phyloP scores from a whole-genome alignment of 1,139 yeast species.

The Yamadazyma kanchanaburiensis region DNA sequence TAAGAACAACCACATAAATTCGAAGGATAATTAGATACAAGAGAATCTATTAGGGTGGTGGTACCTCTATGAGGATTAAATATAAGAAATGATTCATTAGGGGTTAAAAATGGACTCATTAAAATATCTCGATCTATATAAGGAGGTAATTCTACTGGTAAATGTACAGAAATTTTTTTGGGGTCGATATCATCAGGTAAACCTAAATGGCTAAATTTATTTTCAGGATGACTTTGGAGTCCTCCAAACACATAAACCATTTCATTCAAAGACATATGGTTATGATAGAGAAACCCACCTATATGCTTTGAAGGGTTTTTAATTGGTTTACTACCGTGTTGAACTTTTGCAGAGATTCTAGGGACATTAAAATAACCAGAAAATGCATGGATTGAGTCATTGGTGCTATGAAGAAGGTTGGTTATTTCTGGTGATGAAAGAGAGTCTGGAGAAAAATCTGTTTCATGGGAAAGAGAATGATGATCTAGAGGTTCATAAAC shows the following conservation, averaged over 20 bases:
- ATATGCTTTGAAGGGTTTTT: slow-evolving; percentile 9
- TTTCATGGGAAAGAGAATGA: background rate
- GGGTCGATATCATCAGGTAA: slow-evolving; percentile 31
- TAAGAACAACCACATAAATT: slow-evolving; percentile 27
- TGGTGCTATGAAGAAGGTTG: slow-evolving; percentile 10
- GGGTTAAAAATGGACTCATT: slow-evolving; percentile 32
- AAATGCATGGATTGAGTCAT: slow-evolving; percentile 20
- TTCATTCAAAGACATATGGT: slow-evolving; percentile 31
- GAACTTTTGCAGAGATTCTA: slow-evolving; percentile 22
- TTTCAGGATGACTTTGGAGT: slow-evolving; percentile 16
- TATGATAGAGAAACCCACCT: slow-evolving; percentile 32
- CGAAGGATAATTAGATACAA: slow-evolving; percentile 21
- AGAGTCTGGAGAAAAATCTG: slow-evolving; percentile 3
- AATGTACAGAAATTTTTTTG: slow-evolving; percentile 31
- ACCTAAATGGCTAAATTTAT: slow-evolving; percentile 28
- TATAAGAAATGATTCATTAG: slow-evolving; percentile 23
- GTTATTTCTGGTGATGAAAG: slow-evolving; percentile 1
- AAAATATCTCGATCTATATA: slow-evolving; percentile 32
- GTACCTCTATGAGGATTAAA: slow-evolving; percentile 36
- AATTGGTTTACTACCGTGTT: slow-evolving; percentile 8
- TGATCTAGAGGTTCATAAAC: slow-evolving; percentile 23
- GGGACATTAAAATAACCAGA: slow-evolving; percentile 33
- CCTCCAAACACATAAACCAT: slow-evolving; percentile 40
- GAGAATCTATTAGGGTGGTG: slow-evolving; percentile 25
- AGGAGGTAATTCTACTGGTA: slow-evolving; percentile 42